Base-by-base conservation (phyloP, 139 green algal genomes). In the Spirogloea muscicola region DNA sequence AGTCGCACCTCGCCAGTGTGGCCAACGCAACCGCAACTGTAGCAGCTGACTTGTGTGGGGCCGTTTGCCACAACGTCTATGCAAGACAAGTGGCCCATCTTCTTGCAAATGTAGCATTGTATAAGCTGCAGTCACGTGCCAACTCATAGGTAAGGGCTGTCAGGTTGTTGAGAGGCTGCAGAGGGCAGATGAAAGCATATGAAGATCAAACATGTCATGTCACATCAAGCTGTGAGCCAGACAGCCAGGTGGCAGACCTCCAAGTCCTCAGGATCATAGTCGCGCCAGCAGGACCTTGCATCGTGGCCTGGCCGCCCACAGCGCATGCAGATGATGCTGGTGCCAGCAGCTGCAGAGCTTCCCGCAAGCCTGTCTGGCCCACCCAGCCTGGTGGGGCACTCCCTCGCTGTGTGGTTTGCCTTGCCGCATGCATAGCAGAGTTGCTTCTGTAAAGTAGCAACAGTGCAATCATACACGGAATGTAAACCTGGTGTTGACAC, bases 21-120 rank as follows among this genome's bases (percentile, higher is more conserved):
- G 33, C 63, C 63, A 10, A 16, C 21, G 7, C 61, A 3, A 16
- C 63, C 63, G 39, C 63, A 72, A 25, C 31, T 62, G 10, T 72
- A 72, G 39, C 63, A 72, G 6, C 25, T 72, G 27, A 72, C 63
- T 6, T 72, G 7, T 6, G 10, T 3, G 6, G 63, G 63, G 27
- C 25, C 27, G 42, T 72, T 33, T 40, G 40, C 27, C 10, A 34
- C 33, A 3, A 72, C 38, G 25, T 72, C 49, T 3, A 33, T 40
- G 33, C 63, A 72, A 6, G 27, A 72, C 38, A 72, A 40, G 63
- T 72, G 63, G 10, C 63, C 63, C 33, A n/a, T 62, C 6, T 61
- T 9, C 16, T 40, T 18, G 38, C 63, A 72, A 3, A 72, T 9
- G 49, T 62, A 72, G 63, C 63, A 72, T 13, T 63, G 25, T 37